phyloP scores from a whole-genome alignment of 192 early-diverging fungal species.

The Podila epigama region DNA sequence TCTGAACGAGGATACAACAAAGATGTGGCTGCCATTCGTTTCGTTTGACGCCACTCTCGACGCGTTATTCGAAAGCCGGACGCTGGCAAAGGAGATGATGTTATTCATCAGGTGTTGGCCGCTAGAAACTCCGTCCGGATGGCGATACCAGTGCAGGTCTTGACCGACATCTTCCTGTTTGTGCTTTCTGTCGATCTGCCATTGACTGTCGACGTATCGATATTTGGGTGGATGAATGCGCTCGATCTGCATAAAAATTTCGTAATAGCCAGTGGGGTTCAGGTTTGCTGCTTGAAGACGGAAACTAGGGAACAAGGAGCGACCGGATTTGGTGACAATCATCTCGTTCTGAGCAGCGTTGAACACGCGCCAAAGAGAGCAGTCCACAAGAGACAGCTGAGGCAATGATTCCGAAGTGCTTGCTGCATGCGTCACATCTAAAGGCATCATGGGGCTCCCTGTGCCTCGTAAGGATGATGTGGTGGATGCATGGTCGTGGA shows the following conservation, averaged over 20 bases:
- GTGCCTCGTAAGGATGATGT: no score
- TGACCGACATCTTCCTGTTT: not conserved
- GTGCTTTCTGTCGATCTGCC: constrained; percentile 21
- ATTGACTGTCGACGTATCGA: constrained; percentile 47
- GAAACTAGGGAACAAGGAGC: constrained; percentile 64
- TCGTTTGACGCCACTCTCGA: not conserved
- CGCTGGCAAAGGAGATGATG: constrained; percentile 53
- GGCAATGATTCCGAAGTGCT: not conserved
- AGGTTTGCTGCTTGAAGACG: constrained; percentile 48
- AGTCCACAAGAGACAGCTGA: constrained; percentile 7
- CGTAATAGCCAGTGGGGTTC: constrained; percentile 50
- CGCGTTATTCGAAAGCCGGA: constrained; percentile 58
- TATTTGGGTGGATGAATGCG: constrained; percentile 32
- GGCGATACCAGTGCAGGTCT: constrained; percentile 11
- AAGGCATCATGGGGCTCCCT: no score
- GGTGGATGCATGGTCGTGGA: no score
- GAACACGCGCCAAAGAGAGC: constrained; percentile 53
- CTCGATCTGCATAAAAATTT: constrained; percentile 55
- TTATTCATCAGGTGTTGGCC: constrained; percentile 53
- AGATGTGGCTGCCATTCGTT: not conserved
- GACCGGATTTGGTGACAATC: constrained; percentile 68
- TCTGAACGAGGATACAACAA: constrained; percentile 57
- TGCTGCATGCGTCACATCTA: no score
- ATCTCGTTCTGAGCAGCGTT: constrained; percentile 56
- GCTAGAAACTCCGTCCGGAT: constrained; percentile 28